Evolutionary conservation across 129 eudicot species (phyloP), one percentile per base, ranked within the genome.

Genomic region (Glebionis coronaria): DNA sequence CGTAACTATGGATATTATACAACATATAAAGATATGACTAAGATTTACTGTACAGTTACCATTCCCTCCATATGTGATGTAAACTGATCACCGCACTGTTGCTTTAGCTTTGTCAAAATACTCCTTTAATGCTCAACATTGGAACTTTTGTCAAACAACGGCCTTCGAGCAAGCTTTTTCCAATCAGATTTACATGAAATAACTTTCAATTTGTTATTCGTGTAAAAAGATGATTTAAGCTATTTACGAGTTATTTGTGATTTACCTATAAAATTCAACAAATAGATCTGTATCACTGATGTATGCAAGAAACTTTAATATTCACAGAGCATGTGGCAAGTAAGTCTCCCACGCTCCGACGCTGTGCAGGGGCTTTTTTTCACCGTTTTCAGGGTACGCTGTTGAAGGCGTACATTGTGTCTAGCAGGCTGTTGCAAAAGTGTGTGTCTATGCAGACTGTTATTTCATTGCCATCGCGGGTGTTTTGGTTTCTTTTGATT

Each of bases 251-350:
- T 53, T 20, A 53, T 53, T 35, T 35, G 9, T 35, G 42, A 35
- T 55, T 67, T 71, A 86, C 97, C 97, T 82, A 29, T 90, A 86
- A 73, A 90, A 90, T 61, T 90, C 97, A 0, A 91, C 97, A 73
- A 84, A 90, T 31, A 90, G 82, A 83, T 90, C 95, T 83, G 86
- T 90, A 55, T 90, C 97, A 28, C 95, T 90, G 69, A 90, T 90
- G 79, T 90, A 90, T 20, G 97, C 88, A 63, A 90, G 91, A 79
- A 90, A 75, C 83, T 90, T 90, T n/a, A n/a, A n/a, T n/a, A n/a
- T n/a, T n/a, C n/a, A n/a, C n/a, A n/a, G n/a, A n/a, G n/a, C n/a
- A n/a, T n/a, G n/a, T n/a, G n/a, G n/a, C n/a, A n/a, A n/a, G n/a
- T n/a, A n/a, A n/a, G n/a, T n/a, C n/a, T n/a, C n/a, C n/a, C n/a